Conservation (phyloP, 2,329 filamentous ascomycete genomes). For the Nothomitra cinnamomea region DNA sequence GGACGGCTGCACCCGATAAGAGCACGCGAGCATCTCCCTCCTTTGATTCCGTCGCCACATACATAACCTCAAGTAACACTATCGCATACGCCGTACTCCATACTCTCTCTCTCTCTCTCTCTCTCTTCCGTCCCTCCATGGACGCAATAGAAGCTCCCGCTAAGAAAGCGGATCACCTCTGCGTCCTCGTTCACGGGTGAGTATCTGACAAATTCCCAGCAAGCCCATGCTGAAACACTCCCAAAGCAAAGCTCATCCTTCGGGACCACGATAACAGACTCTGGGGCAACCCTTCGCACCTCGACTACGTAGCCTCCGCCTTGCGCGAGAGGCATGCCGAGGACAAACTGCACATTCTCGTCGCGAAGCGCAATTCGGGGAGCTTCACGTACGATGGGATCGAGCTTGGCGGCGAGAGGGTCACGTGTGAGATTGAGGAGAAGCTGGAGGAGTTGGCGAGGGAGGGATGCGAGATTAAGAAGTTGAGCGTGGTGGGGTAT, state of each 20-base stretch:
- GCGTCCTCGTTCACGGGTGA: constrained; percentile 61
- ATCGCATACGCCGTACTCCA: too few species aligned
- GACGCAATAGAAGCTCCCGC: background rate
- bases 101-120: too few species aligned
- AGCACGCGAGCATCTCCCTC: too few species aligned
- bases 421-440: constrained; percentile 50
- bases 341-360: constrained; percentile 51
- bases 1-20: too few species aligned
- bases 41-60: too few species aligned
- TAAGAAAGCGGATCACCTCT: constrained; percentile 40
- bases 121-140: background rate
- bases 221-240: background rate
- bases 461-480: constrained; percentile 54
- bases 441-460: constrained; percentile 38
- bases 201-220: constrained; percentile 13
- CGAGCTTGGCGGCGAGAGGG: constrained; percentile 48
- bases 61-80: too few species aligned
- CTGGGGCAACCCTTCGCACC: constrained; percentile 65
- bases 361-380: constrained; percentile 56
- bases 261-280: constrained; percentile 31
- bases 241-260: background rate
- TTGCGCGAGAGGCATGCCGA: constrained; percentile 43
- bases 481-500: constrained; percentile 78
- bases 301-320: constrained; percentile 48
- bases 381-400: constrained; percentile 57